Conservation (phyloP, 371 early-diverging fungal genomes). For the Mortierella sp. region DNA sequence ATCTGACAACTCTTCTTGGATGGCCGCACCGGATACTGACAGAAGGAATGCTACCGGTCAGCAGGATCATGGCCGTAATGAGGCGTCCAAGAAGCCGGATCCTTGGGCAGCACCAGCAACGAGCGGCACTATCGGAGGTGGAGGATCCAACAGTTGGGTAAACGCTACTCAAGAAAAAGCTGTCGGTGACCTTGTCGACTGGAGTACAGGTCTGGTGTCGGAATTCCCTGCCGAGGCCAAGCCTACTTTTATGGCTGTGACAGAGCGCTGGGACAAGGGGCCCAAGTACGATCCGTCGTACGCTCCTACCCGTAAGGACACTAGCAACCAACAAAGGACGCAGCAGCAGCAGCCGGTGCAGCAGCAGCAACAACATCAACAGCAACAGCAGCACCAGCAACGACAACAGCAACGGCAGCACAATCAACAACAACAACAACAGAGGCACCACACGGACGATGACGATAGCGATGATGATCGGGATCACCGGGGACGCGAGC, state of each 20-base stretch:
- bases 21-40: not conserved
- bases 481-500: not conserved
- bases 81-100: not conserved
- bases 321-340: not conserved
- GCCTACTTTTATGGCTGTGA: constrained; percentile 24
- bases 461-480: not conserved
- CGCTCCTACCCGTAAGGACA: not conserved
- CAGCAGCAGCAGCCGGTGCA: not conserved
- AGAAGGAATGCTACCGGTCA: not conserved
- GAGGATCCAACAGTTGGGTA: constrained; percentile 14
- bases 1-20: not conserved
- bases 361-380: not conserved
- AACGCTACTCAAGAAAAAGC: not conserved
- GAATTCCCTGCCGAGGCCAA: constrained; percentile 42
- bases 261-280: constrained; percentile 10
- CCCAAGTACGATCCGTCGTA: not conserved
- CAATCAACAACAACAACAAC: not conserved
- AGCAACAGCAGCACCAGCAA: not conserved
- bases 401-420: not conserved
- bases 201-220: constrained; percentile 31
- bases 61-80: not conserved
- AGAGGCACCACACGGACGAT: not conserved
- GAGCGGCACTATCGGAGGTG: not conserved
- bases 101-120: not conserved
- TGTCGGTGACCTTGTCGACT: constrained; percentile 27